Percentiles rank a stretch among this genome's conserved stretches.
These are phyloP conservation scores for Hypoxylon sp. DNA, from an alignment of 2,329 filamentous ascomycete genomes.

Conservation along the genomic window DNA sequence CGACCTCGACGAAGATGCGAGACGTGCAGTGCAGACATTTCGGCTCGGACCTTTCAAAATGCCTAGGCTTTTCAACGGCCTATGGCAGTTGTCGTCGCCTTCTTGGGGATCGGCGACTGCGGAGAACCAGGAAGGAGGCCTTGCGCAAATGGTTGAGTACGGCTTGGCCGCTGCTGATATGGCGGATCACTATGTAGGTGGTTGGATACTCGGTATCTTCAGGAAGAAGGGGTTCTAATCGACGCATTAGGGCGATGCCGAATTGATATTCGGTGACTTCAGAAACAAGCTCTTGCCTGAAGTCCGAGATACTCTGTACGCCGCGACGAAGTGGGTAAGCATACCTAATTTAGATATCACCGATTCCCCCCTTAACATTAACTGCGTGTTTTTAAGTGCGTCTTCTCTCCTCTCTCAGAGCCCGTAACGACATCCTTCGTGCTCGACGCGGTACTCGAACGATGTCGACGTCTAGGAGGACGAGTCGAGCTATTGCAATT, in stretches of 20 bases:
- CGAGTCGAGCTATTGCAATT: slow-evolving; percentile 56
- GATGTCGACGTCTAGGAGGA: slow-evolving; percentile 54
- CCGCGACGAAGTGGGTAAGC: slow-evolving; percentile 55
- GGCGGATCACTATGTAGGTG: slow-evolving; percentile 57
- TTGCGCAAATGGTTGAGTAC: slow-evolving; percentile 46
- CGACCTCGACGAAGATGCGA: not conserved
- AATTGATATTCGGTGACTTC: slow-evolving; percentile 55
- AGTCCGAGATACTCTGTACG: slow-evolving; percentile 48
- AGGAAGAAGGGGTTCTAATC: slow-evolving; percentile 8
- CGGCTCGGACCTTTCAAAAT: slow-evolving; percentile 44
- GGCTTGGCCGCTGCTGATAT: slow-evolving; percentile 55
- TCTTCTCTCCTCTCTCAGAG: slow-evolving; percentile 50
- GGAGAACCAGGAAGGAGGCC: slow-evolving; percentile 48
- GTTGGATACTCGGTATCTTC: not conserved
- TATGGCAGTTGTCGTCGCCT: slow-evolving; percentile 54
- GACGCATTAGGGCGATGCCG: slow-evolving; percentile 53
- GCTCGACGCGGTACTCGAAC: slow-evolving; percentile 52
- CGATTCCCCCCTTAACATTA: not conserved
- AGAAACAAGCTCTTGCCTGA: slow-evolving; percentile 48
- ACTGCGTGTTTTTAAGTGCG: slow-evolving; percentile 40
- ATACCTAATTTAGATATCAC: not conserved
- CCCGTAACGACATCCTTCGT: slow-evolving; percentile 51
- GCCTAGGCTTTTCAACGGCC: slow-evolving; percentile 51
- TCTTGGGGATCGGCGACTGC: slow-evolving; percentile 52
- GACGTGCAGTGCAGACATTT: slow-evolving; percentile 42